These are phyloP conservation scores for Nepenthes alata DNA, from an alignment of 179 eudicot genomes.

Conservation along the genomic window DNA sequence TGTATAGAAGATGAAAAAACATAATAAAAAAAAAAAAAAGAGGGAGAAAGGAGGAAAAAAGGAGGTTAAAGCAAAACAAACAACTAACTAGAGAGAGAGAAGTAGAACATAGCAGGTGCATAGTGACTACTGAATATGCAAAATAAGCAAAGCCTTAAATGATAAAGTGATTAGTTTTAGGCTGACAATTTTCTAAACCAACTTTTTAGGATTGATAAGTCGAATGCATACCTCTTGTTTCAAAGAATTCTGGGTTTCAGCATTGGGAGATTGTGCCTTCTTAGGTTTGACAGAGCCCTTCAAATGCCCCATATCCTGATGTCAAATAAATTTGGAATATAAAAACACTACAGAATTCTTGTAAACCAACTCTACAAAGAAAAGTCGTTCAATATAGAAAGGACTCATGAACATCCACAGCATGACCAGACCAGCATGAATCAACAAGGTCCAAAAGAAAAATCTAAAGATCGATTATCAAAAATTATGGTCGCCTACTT, in stretches of 20 bases:
- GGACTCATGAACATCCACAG: slow-evolving; percentile 2
- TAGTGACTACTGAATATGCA: neutral
- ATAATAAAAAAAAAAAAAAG: slow-evolving; percentile 3
- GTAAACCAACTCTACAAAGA: neutral
- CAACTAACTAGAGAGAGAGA: neutral
- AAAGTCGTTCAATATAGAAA: neutral
- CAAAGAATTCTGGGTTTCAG: slow-evolving; percentile 41
- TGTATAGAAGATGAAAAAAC: slow-evolving; percentile 17
- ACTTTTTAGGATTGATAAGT: neutral
- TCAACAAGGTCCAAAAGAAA: slow-evolving; percentile 2
- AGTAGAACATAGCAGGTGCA: neutral
- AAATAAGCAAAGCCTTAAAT: no score
- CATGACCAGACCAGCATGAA: slow-evolving; percentile 6
- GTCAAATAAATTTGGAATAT: slow-evolving; percentile 6
- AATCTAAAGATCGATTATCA: no score
- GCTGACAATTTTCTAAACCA: neutral
- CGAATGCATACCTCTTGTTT: slow-evolving; percentile 59
- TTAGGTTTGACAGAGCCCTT: slow-evolving; percentile 23
- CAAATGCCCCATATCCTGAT: slow-evolving; percentile 37
- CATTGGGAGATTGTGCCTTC: slow-evolving; percentile 36
- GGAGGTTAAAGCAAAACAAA: no score
- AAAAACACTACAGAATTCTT: neutral
- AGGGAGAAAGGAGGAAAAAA: neutral
- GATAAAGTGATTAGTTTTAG: neutral
- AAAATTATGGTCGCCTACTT: no score